phyloP scores from a whole-genome alignment of 345 rosid species.

The Eucalyptus viminalis region DNA sequence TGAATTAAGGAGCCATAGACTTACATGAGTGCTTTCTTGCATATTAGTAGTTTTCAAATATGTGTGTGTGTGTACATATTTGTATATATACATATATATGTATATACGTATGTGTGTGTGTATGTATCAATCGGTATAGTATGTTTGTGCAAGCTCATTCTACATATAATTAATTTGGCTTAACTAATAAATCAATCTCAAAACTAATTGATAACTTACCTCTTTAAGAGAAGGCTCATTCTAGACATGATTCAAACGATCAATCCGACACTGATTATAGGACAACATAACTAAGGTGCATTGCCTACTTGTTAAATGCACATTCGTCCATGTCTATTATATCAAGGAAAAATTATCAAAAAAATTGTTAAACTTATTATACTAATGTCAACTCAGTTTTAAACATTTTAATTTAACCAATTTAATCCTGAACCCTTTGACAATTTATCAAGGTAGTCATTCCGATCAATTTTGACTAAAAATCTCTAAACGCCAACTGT shows the following conservation, averaged over 20 bases:
- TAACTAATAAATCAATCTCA: background rate
- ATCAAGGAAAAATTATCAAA: background rate
- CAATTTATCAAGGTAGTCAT: too few relatives aligned
- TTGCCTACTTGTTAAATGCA: background rate
- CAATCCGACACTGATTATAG: background rate
- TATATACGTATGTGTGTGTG: too few relatives aligned
- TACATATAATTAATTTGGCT: background rate
- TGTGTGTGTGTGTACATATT: too few relatives aligned
- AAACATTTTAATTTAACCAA: accelerated
- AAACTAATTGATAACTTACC: background rate
- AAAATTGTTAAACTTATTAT: too few relatives aligned
- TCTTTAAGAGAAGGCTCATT: background rate
- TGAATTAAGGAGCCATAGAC: too few relatives aligned
- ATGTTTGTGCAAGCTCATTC: too few relatives aligned
- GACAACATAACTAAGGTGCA: background rate
- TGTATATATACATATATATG: accelerated
- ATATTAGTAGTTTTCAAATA: background rate
- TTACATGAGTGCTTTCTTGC: background rate
- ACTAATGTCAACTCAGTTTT: too few relatives aligned
- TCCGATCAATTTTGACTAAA: too few relatives aligned
- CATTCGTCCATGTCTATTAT: background rate
- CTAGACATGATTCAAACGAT: background rate
- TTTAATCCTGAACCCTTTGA: accelerated
- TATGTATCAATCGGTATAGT: too few relatives aligned
- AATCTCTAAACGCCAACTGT: accelerated